phyloP scores from a whole-genome alignment of 2,329 filamentous ascomycete species.

The Alternaria solani region DNA sequence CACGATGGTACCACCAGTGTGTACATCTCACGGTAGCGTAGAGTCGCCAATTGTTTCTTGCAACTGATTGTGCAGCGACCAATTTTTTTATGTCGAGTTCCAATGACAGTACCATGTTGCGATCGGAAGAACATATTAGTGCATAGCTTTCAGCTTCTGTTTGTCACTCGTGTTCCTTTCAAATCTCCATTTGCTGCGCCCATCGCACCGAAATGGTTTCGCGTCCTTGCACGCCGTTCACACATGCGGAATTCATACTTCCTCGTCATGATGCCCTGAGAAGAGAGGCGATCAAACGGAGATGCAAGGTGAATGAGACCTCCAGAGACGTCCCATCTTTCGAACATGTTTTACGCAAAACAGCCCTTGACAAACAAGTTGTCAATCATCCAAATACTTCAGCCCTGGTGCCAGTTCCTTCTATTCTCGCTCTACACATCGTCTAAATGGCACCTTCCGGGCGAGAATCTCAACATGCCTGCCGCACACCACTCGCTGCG shows the following conservation, averaged over 20 bases:
- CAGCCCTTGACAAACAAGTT: neutral
- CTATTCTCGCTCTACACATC: neutral
- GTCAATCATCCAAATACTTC: neutral
- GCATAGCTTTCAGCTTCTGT: neutral
- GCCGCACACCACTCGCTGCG: neutral
- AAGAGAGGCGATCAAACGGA: conserved; percentile 4
- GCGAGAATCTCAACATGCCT: neutral
- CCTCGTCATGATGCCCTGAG: neutral
- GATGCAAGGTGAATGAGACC: neutral
- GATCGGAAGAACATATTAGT: neutral
- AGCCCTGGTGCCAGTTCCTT: neutral
- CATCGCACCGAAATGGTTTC: neutral
- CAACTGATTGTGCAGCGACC: neutral
- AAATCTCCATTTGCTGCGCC: neutral
- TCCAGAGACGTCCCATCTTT: neutral
- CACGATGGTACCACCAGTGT: neutral
- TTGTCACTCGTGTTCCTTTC: neutral
- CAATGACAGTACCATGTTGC: neutral
- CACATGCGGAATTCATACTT: neutral
- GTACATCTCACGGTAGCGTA: neutral
- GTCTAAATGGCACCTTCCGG: neutral
- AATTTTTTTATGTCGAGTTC: neutral
- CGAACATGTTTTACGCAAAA: conserved; percentile 2
- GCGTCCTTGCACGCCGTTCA: neutral
- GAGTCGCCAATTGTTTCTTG: neutral